Evolutionary conservation across 257 asterid species (phyloP).

Genomic region (Henckelia pumila): DNA sequence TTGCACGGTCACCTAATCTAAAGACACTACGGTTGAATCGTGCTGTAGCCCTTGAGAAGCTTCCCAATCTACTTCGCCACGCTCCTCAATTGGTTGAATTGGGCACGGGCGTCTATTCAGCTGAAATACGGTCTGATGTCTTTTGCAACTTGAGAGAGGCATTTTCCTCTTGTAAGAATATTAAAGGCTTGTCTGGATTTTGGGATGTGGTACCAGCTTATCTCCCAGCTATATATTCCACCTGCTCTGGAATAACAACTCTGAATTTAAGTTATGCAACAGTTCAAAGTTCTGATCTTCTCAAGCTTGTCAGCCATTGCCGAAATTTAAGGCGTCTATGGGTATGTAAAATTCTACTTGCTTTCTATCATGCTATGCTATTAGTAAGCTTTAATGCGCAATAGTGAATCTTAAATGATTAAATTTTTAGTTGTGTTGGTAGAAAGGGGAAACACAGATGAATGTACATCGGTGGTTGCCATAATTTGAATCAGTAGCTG

Average conservation of each 20-base stretch:
- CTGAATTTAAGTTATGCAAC: slow-evolving; percentile 80
- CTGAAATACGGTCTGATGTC: slow-evolving; percentile 51
- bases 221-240: slow-evolving; percentile 72
- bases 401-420: background rate
- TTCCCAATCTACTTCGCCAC: slow-evolving; percentile 49
- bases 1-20: slow-evolving; percentile 59
- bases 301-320: slow-evolving; percentile 69
- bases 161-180: slow-evolving; percentile 68
- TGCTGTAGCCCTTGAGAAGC: slow-evolving; percentile 68
- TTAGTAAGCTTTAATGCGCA: background rate
- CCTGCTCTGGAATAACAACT: slow-evolving; percentile 65
- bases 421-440: background rate
- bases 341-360: slow-evolving; percentile 51
- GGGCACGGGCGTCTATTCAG: slow-evolving; percentile 63
- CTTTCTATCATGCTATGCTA: background rate
- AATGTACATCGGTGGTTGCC: background rate
- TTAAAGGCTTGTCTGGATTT: slow-evolving; percentile 77
- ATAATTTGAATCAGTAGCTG: background rate
- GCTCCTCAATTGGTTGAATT: slow-evolving; percentile 66
- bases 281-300: slow-evolving; percentile 63
- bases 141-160: slow-evolving; percentile 62
- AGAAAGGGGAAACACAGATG: background rate
- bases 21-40: slow-evolving; percentile 62
- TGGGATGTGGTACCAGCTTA: slow-evolving; percentile 91
- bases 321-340: slow-evolving; percentile 72